Evolutionary conservation across 179 eudicot genomes (phyloP), one percentile per base, ranked within the genome.

Genomic region (Vitellaria paradoxa): DNA sequence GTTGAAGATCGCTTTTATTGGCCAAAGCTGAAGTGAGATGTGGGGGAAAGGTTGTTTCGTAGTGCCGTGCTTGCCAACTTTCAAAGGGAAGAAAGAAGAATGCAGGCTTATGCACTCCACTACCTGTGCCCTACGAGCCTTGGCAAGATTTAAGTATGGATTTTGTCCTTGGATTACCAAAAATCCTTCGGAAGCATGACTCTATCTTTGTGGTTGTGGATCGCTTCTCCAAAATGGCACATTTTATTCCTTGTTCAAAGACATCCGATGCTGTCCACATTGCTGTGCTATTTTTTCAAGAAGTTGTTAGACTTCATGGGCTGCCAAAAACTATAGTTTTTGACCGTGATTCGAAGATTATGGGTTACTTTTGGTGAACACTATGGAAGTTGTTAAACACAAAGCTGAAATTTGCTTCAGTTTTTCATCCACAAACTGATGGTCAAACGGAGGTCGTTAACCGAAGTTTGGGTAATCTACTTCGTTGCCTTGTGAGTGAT

Each of bases 401-500:
- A 5, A 68, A 17, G 5, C 5, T 68, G 40, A 10, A 66, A 1
- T 69, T 57, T 77, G 30, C 64, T 23, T 52, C 42, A 3, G 1
- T 68, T 45, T 68, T 30, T 46, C 80, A 77, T 5, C 80, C 60
- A 6, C 26, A 61, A 61, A n/a, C 65, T n/a, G 65, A 61, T 20
- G 65, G 65, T n/a, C 65, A 61, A 61, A 61, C 45, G 45, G 45
- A 42, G 12, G 65, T 61, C 6, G 65, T 61, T 61, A 21, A 61
- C 9, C 26, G 26, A 1, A 21, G 24, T n/a, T 61, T 61, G 9
- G 13, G 26, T 61, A 24, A 61, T 20, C 65, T 68, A 0, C 42
- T 77, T 9, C 57, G n/a, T 4, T 42, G 69, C 53, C 52, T 75
- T n/a, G 45, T 68, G 9, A 56, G 73, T n/a, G 77, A 79, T 12